Evolutionary conservation across 2,329 filamentous ascomycete species (phyloP), one percentile per base, ranked within the genome.

Genomic region (Phialophora verrucosa): DNA sequence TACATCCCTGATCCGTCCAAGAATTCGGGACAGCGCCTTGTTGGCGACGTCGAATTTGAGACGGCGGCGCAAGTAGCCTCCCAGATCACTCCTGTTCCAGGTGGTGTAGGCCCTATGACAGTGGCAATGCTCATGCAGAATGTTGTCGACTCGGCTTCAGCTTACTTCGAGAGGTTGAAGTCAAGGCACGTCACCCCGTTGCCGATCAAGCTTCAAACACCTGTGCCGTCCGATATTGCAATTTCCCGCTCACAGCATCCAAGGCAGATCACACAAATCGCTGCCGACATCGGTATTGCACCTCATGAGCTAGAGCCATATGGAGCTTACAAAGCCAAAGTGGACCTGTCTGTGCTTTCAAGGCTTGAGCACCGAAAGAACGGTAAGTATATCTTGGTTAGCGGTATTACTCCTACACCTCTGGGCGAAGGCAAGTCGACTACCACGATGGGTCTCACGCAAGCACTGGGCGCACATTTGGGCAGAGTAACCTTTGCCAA

Each of bases 71-170:
- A 96, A 76, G 91, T 97, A 50, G 95, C 93, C 23, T 97, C 93
- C 2, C 87, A 91, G 75, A 97, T 99, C 75, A 99, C 95, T 2
- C 95, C 95, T 0, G 95, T 99, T 1, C 95, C 95, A 1, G 95
- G 95, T 64, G 95, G 95, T 78, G 95, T 99, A 66, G 95, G 95
- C 0, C 95, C 95, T 59, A 99, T 99, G 95, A 99, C 95, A 2
- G 93, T 99, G 70, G 95, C 95, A 67, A 99, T 99, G 95, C 84
- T 99, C 56, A 83, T 99, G 74, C 91, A 96, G 79, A 99, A 99
- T 76, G 93, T 98, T 8, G 90, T 98, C 63, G 90, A 94, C 73
- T 90, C 94, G 38, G 90, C 95, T 42, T 90, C 89, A 57, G 82
- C 86, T 64, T 93, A 92, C 75, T 95, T 95, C 70, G 91, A 95